A percentile compares a stretch with the other conserved stretches of the same genome.
Conservation (phyloP, 768 basidiomycete genomes). For the Podaxis sp. region DNA sequence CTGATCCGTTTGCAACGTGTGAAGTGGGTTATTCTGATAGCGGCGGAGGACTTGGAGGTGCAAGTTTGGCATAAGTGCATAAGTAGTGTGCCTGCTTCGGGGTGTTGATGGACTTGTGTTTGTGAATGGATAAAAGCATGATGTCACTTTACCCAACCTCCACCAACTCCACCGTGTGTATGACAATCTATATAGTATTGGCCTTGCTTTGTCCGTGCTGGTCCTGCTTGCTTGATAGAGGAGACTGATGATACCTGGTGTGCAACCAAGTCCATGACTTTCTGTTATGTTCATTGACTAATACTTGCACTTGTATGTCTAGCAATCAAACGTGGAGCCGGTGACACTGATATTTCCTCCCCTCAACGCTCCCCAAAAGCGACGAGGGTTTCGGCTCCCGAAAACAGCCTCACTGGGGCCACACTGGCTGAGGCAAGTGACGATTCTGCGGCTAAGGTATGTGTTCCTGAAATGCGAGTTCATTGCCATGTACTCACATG, state of each 20-base stretch:
- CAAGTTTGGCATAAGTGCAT: no score
- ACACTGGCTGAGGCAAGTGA: no score
- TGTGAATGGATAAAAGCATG: background rate
- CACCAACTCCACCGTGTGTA: background rate
- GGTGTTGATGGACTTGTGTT: background rate
- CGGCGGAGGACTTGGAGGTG: no score
- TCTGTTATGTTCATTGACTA: background rate
- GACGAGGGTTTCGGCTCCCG: background rate
- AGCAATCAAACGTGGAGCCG: background rate
- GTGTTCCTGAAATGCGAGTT: background rate
- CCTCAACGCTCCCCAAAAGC: background rate
- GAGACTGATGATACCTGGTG: no score
- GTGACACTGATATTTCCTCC: background rate
- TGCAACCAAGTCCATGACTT: background rate
- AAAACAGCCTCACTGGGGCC: background rate
- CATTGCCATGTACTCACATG: background rate
- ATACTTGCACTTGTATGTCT: background rate
- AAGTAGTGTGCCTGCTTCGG: no score
- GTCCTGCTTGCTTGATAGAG: background rate
- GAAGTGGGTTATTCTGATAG: no score
- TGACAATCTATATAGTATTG: no score
- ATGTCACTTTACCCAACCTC: background rate
- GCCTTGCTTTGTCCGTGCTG: background rate
- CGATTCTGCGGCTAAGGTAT: background rate
- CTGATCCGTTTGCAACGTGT: background rate